Percentiles rank a stretch among this genome's conserved stretches.
These are phyloP conservation scores for Thraustochytrium sp. DNA, from an alignment of 352 stramenopile genomes.

Conservation along the genomic window DNA sequence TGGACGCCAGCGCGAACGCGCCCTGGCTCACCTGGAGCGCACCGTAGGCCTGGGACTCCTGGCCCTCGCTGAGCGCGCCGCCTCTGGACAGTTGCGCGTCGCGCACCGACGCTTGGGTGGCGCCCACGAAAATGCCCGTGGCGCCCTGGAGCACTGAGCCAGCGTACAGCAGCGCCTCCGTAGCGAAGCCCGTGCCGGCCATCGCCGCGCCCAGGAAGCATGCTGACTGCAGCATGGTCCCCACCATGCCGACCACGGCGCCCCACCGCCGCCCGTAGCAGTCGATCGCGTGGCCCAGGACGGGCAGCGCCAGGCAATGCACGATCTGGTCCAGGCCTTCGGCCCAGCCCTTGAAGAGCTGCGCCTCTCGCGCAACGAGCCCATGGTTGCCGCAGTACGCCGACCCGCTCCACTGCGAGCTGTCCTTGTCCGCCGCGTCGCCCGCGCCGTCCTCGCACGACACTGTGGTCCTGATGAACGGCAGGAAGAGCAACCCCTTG, in stretches of 20 bases:
- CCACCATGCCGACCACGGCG: not conserved
- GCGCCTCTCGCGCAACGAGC: not conserved
- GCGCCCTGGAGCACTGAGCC: conserved; percentile 1
- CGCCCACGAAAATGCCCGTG: conserved; percentile 16
- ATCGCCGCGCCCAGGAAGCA: not conserved
- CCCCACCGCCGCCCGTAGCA: conserved; percentile 22
- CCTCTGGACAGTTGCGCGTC: not conserved
- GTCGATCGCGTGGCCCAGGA: conserved; percentile 23
- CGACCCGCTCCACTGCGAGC: not conserved
- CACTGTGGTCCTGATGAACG: conserved; percentile 22
- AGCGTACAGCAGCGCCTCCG: not conserved
- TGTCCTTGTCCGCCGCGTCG: not conserved
- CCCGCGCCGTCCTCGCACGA: not conserved
- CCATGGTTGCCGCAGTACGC: not conserved
- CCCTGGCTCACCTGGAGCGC: not conserved
- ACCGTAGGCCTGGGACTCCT: not conserved
- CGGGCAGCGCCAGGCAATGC: not conserved
- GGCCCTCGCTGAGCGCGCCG: not conserved
- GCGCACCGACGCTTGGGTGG: not conserved
- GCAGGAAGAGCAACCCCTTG: not conserved
- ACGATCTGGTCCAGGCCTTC: conserved; percentile 27
- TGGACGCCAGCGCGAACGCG: not conserved
- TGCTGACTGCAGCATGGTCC: not conserved
- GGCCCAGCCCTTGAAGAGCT: conserved; percentile 15
- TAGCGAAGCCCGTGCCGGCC: not conserved